phyloP scores from a whole-genome alignment of 805 yeast genomes.

The Myxozyma monticola region DNA sequence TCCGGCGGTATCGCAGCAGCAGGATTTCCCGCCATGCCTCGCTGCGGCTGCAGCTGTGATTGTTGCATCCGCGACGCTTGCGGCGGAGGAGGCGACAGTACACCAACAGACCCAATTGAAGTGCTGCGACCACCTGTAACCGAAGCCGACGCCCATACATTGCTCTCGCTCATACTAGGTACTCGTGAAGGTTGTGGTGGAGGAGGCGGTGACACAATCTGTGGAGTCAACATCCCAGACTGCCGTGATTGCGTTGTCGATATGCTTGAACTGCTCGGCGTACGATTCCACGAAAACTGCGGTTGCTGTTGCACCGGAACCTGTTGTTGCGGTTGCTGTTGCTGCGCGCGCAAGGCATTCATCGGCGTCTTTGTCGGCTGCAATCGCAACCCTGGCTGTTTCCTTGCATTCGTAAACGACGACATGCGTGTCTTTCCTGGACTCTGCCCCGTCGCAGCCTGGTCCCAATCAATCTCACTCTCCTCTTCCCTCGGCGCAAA shows the following conservation, averaged over 20 bases:
- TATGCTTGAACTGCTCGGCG: too few relatives aligned
- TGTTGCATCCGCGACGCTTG: not conserved
- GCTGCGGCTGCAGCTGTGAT: too few relatives aligned
- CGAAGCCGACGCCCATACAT: slow-evolving; percentile 13
- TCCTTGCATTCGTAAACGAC: not conserved
- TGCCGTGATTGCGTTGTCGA: too few relatives aligned
- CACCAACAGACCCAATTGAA: slow-evolving; percentile 5
- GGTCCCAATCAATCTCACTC: slow-evolving; percentile 21
- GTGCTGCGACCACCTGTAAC: slow-evolving; percentile 1
- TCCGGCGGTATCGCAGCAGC: slow-evolving; percentile 3
- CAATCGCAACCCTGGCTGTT: slow-evolving; percentile 10
- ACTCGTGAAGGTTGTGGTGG: slow-evolving; percentile 1
- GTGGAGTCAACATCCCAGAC: slow-evolving; percentile 1
- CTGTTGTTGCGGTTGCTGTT: slow-evolving; percentile 6
- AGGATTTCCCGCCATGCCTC: too few relatives aligned
- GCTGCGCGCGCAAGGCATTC: slow-evolving; percentile 9
- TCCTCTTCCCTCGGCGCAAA: slow-evolving; percentile 16
- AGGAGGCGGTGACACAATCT: slow-evolving; percentile 1
- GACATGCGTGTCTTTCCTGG: not conserved
- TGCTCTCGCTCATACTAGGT: slow-evolving; percentile 12
- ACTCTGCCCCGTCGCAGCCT: not conserved
- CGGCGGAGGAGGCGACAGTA: slow-evolving; percentile 2
- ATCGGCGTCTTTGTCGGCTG: slow-evolving; percentile 12
- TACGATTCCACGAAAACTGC: not conserved
- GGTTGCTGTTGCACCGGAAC: slow-evolving; percentile 2